Conservation (phyloP, 768 basidiomycete species). For the Hysterangium stoloniferum region DNA sequence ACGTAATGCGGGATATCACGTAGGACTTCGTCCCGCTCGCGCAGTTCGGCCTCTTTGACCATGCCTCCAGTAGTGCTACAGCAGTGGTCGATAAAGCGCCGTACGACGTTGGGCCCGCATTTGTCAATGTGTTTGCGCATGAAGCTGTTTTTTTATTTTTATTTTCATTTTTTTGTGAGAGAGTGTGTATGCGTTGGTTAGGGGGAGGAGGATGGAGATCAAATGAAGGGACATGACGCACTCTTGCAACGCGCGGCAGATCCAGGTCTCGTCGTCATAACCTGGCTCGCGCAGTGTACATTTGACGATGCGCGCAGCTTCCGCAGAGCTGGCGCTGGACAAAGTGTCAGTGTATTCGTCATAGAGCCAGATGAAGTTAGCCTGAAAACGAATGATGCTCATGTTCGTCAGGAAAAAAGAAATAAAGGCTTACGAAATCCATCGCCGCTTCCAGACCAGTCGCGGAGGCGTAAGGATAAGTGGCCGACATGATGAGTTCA, state of each 20-base stretch:
- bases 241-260: conserved; percentile 12
- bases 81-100: conserved; percentile 45
- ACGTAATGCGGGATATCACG: conserved; percentile 46
- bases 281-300: conserved; percentile 10
- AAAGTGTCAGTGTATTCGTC: conserved; percentile 16
- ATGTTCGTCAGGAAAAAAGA: neutral
- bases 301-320: conserved; percentile 10
- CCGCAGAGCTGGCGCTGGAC: conserved; percentile 5
- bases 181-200: too few relatives aligned
- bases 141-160: conserved; percentile 33
- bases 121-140: conserved; percentile 34
- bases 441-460: conserved; percentile 12
- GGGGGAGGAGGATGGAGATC: too few relatives aligned
- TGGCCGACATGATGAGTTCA: conserved; percentile 11
- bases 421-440: conserved; percentile 13
- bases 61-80: conserved; percentile 52
- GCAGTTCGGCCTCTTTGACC: conserved; percentile 52
- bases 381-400: conserved; percentile 2
- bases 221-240: too few relatives aligned
- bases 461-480: conserved; percentile 13
- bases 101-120: conserved; percentile 39
- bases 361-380: conserved; percentile 15
- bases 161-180: neutral
- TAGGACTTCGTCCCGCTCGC: conserved; percentile 48
- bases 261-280: conserved; percentile 10